Percentiles rank a stretch among this genome's conserved stretches.
Evolutionary conservation across 345 rosid genomes (phyloP).

Genomic region (Eucalyptus tenuipes): DNA sequence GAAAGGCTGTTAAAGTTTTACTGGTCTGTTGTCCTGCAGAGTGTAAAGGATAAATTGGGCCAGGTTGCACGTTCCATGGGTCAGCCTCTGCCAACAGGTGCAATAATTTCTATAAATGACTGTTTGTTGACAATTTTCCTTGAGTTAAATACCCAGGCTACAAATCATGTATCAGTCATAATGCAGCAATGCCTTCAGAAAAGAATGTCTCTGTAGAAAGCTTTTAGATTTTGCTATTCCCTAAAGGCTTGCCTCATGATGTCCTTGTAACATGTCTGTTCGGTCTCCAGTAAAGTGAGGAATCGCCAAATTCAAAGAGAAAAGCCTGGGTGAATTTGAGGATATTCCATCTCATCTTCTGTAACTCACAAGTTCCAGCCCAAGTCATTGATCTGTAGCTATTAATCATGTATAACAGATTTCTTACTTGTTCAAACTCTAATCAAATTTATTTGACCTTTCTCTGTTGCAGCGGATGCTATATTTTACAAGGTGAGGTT

Average conservation of each 20-base stretch:
- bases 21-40: conserved; percentile 7
- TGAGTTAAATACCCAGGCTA: neutral
- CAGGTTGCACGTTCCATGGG: conserved; percentile 45
- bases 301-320: neutral
- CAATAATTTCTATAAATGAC: neutral
- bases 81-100: conserved; percentile 31
- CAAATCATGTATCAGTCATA: neutral
- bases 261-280: neutral
- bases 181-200: neutral
- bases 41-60: conserved; percentile 30
- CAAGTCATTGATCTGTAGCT: neutral
- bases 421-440: neutral
- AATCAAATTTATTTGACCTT: neutral
- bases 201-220: neutral
- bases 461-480: conserved; percentile 43
- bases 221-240: neutral
- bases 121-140: neutral
- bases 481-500: conserved; percentile 64
- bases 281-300: neutral
- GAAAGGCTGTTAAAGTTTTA: neutral
- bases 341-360: neutral
- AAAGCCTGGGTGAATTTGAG: neutral
- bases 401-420: neutral
- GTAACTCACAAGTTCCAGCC: neutral
- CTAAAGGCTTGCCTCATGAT: neutral